Evolutionary conservation across 2,329 filamentous ascomycete genomes (phyloP).

Genomic region (Aspergillus texensis): DNA sequence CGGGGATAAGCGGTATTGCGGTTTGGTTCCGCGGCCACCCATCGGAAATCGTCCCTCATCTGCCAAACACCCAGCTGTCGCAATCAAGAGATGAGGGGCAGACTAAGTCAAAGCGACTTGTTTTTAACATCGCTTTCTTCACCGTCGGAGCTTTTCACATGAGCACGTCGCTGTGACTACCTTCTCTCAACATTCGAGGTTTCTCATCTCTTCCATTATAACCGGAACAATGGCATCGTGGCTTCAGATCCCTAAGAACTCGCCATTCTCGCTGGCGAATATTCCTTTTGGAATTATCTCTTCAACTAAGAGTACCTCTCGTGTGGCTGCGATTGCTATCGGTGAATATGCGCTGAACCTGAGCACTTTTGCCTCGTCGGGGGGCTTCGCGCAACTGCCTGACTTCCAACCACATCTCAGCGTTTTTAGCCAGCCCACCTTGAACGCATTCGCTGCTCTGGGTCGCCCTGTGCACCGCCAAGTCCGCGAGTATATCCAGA

Average conservation of each 20-base stretch:
- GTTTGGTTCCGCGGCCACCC: constrained; percentile 11
- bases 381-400: constrained; percentile 63
- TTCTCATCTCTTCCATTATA: constrained; percentile 1
- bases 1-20: constrained; percentile 23
- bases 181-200: background rate
- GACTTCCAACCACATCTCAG: constrained; percentile 59
- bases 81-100: constrained; percentile 2
- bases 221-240: constrained; percentile 52
- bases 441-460: constrained; percentile 75
- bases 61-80: background rate
- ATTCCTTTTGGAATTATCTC: constrained; percentile 84
- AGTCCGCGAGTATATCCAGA: constrained; percentile 71
- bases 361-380: constrained; percentile 59
- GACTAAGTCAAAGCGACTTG: background rate
- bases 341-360: constrained; percentile 74
- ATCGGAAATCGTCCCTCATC: constrained; percentile 6
- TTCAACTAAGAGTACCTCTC: constrained; percentile 57
- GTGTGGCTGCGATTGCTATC: constrained; percentile 70
- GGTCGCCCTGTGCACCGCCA: constrained; percentile 68
- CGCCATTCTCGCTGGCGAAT: constrained; percentile 75
- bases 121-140: constrained; percentile 11
- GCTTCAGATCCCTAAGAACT: constrained; percentile 61
- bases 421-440: constrained; percentile 65
- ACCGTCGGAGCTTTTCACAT: background rate
- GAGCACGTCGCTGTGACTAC: background rate